phyloP scores from a whole-genome alignment of 2,329 filamentous ascomycete species.

The Neodidymelliopsis sp. region DNA sequence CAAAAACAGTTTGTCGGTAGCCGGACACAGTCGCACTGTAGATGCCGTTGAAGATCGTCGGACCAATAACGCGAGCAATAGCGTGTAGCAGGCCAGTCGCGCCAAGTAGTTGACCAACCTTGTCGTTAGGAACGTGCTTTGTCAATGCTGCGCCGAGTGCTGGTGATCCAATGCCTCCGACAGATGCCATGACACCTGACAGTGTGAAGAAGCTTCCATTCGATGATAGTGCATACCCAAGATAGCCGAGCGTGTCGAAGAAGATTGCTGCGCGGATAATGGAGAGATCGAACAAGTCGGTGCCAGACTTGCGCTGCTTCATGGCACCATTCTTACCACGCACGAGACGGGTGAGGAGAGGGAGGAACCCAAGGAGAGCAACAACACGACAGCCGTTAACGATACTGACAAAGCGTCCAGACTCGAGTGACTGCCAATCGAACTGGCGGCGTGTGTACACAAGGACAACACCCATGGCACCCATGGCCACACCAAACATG shows the following conservation, averaged over 20 bases:
- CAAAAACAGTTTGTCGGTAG: conserved; percentile 84
- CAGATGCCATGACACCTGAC: conserved; percentile 74
- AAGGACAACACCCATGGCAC: conserved; percentile 79
- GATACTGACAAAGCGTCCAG: conserved; percentile 81
- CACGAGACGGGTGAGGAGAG: conserved; percentile 77
- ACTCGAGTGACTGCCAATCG: conserved; percentile 81
- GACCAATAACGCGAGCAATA: conserved; percentile 78
- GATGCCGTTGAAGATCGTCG: conserved; percentile 83
- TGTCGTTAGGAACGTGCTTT: conserved; percentile 86
- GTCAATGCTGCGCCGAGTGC: conserved; percentile 85
- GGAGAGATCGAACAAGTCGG: conserved; percentile 78
- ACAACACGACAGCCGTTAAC: conserved; percentile 79
- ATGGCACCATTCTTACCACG: conserved; percentile 60
- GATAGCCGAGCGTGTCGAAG: conserved; percentile 77
- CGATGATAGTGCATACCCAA: conserved; percentile 75
- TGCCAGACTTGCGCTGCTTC: conserved; percentile 63
- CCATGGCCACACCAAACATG: conserved; percentile 82
- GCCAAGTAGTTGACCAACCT: conserved; percentile 86
- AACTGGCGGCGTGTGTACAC: conserved; percentile 85
- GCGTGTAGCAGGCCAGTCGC: conserved; percentile 87
- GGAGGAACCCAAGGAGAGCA: conserved; percentile 77
- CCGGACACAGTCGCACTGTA: conserved; percentile 81
- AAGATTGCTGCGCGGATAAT: conserved; percentile 77
- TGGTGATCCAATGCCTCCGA: conserved; percentile 86
- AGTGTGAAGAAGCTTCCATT: conserved; percentile 70